These are phyloP conservation scores for Paspalum vaginatum DNA, from an alignment of 176 grass and related monocot genomes.

Conservation along the genomic window DNA sequence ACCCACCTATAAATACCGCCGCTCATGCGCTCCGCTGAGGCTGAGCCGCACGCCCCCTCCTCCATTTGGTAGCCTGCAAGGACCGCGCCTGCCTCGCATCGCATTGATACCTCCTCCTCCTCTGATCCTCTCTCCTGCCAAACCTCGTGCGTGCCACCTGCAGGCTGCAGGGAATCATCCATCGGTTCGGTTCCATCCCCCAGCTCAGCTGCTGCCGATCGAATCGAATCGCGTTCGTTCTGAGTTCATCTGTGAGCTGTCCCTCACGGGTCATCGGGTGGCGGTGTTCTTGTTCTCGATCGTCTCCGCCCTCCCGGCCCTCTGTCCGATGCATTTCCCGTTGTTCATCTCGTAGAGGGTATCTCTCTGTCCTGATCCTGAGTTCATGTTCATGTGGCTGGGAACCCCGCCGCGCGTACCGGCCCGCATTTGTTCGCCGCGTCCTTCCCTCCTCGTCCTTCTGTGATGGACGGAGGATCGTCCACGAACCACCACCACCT, in stretches of 20 bases:
- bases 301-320: too few relatives aligned
- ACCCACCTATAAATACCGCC: constrained; percentile 41
- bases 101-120: neutral
- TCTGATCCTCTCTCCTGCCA: neutral
- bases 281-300: too few relatives aligned
- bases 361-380: neutral
- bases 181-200: too few relatives aligned
- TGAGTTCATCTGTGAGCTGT: too few relatives aligned
- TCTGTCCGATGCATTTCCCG: too few relatives aligned
- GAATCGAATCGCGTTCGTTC: too few relatives aligned
- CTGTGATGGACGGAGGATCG: neutral
- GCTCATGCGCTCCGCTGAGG: constrained; percentile 4
- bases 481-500: neutral
- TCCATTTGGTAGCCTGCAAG: constrained; percentile 50
- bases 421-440: neutral
- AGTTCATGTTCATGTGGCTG: neutral
- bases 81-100: neutral
- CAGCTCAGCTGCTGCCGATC: too few relatives aligned
- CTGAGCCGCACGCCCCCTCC: constrained; percentile 7
- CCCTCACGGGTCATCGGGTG: too few relatives aligned
- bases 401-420: neutral
- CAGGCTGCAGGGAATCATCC: neutral
- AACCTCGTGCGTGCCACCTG: neutral
- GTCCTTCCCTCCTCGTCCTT: neutral
- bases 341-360: neutral